These are phyloP conservation scores for Scytalidium lignicola DNA, from an alignment of 2,329 filamentous ascomycete species.

Conservation along the genomic window DNA sequence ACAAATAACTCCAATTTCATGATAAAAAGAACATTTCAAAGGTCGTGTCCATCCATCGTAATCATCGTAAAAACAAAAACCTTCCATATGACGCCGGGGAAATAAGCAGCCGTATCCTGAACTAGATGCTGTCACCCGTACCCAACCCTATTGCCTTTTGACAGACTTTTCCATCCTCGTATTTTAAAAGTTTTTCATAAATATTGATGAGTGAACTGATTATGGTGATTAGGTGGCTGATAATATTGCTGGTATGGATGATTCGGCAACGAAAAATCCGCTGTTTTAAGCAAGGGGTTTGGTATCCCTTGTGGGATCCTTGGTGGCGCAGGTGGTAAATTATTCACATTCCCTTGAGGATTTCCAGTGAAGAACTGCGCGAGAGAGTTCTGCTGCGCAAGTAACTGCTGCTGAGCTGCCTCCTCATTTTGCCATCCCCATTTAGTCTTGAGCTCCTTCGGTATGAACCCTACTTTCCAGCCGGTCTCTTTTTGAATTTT, in stretches of 20 bases:
- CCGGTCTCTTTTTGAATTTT: constrained; percentile 71
- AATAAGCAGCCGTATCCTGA: neutral
- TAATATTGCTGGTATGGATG: constrained; percentile 81
- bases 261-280: constrained; percentile 71
- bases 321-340: constrained; percentile 17
- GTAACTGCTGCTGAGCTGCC: constrained; percentile 17
- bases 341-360: constrained; percentile 12
- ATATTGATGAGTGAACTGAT: constrained; percentile 21
- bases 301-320: constrained; percentile 41
- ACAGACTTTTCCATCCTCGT: too few species aligned
- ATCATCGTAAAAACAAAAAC: neutral
- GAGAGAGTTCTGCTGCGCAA: constrained; percentile 18
- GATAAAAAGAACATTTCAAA: too few species aligned
- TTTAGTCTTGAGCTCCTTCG: constrained; percentile 64
- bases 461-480: constrained; percentile 70
- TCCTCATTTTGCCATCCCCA: constrained; percentile 64
- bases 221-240: constrained; percentile 57
- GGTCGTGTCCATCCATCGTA: neutral
- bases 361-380: constrained; percentile 22
- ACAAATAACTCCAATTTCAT: too few species aligned
- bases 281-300: constrained; percentile 66
- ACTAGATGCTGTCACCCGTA: too few species aligned
- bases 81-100: neutral
- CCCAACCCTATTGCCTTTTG: too few species aligned
- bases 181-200: constrained; percentile 9